phyloP scores from a whole-genome alignment of 31 red algal species.

The Bonnemaisonia californica region DNA sequence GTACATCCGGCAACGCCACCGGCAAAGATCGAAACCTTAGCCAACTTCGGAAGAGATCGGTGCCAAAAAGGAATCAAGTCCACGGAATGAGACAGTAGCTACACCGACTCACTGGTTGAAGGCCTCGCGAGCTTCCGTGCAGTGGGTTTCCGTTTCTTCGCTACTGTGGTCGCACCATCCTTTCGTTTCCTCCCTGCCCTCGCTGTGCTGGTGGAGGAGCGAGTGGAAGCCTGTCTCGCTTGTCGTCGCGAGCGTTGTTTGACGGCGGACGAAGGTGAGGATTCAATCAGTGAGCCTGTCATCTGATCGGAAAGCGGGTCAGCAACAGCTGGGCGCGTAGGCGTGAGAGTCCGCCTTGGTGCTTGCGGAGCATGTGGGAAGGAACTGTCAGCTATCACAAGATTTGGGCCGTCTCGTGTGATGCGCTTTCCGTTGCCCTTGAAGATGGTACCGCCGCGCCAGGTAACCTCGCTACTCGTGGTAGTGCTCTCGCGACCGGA shows the following conservation, averaged over 20 bases:
- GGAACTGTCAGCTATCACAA: constrained; percentile 49
- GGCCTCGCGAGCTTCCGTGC: constrained; percentile 44
- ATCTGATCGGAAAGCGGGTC: constrained; percentile 27
- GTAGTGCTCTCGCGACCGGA: background rate
- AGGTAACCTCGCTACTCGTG: constrained; percentile 53
- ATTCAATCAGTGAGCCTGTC: background rate
- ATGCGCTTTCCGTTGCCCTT: constrained; percentile 68
- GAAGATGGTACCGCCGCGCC: constrained; percentile 46
- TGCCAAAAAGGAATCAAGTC: no score
- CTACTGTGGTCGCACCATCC: constrained; percentile 16
- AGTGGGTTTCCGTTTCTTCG: constrained; percentile 43
- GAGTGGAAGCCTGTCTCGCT: background rate
- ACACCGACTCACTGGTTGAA: constrained; percentile 32
- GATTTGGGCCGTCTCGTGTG: constrained; percentile 57
- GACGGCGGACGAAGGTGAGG: constrained; percentile 4
- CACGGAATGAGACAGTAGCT: no score
- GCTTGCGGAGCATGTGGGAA: background rate
- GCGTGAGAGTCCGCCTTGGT: background rate
- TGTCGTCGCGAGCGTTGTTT: constrained; percentile 7
- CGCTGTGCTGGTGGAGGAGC: background rate
- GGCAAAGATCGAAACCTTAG: no score
- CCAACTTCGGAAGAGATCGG: no score
- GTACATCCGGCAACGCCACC: no score
- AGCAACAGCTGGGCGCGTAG: background rate
- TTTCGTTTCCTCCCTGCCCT: constrained; percentile 20